Evolutionary conservation across 192 early-diverging fungal genomes (phyloP), one percentile per base, ranked within the genome.

Genomic region (Rhizophlyctis rosea): DNA sequence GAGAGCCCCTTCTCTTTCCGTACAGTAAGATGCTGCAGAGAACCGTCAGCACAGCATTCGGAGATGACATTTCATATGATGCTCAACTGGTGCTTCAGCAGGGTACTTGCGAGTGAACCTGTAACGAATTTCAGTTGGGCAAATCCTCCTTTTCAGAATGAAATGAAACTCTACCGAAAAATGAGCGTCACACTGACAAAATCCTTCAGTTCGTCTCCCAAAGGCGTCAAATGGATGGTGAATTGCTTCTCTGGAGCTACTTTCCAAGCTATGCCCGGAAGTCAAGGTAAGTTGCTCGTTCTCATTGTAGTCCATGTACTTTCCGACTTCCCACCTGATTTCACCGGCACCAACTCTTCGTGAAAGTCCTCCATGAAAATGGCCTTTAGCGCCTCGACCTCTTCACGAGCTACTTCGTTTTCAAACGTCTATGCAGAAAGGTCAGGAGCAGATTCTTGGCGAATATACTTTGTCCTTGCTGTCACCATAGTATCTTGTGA

Each of bases 331-430:
- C 0, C 1, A 61, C 59, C 59, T 36, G 39, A 49, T 21, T 49
- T 61, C 35, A 34, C 30, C 2, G 50, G 61, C 13, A 63, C 50
- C 13, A 55, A 18, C 24, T 51, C 57, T 24, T 64, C 57, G 1
- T 4, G 3, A 44, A 71, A 65, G 36, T 71, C 57, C 4, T 71
- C 62, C 57, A 60, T 60, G 62, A 59, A 71, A n/a, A 71, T 71
- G 50, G 69, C 69, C 11, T 49, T 44, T 0, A 71, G 57, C 16
- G 69, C 69, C 29, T 50, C 51, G 33, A 71, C 50, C 53, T 71
- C 68, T 24, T 70, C 62, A 13, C 16, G 25, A 13, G 60, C 67
- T 9, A 57, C 47, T 39, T 57, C 56, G 32, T 57, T 57, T 11
- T 57, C 56, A 18, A 44, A 44, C 7, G 39, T 18, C 18, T 44